Conservation (phyloP, 441 rosid species). For the Pelargonium myrrhifolium region DNA sequence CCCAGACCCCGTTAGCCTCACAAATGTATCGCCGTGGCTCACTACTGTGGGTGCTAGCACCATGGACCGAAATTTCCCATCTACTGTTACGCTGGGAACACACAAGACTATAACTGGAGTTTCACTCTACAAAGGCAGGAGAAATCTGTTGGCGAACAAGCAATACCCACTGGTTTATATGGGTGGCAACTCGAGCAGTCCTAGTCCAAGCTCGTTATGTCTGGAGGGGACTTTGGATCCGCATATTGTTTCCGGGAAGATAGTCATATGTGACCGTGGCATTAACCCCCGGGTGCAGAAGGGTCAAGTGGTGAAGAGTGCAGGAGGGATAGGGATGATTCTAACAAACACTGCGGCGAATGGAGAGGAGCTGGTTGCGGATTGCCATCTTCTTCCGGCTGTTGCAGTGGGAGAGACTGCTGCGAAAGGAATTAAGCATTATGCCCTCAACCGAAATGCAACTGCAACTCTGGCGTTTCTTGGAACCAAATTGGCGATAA, state of each 20-base stretch:
- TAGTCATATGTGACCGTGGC: slow-evolving; percentile 66
- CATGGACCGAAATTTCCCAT: slow-evolving; percentile 58
- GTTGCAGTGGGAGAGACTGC: slow-evolving; percentile 61
- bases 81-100: slow-evolving; percentile 41
- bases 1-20: slow-evolving; percentile 55
- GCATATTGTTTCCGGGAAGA: slow-evolving; percentile 43
- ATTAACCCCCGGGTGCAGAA: slow-evolving; percentile 60
- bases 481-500: slow-evolving; percentile 64
- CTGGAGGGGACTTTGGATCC: slow-evolving; percentile 52
- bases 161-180: slow-evolving; percentile 49
- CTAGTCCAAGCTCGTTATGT: slow-evolving; percentile 54
- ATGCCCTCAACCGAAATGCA: slow-evolving; percentile 37
- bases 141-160: slow-evolving; percentile 26
- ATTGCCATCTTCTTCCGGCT: slow-evolving; percentile 58
- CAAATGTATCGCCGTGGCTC: slow-evolving; percentile 68
- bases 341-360: slow-evolving; percentile 47
- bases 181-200: slow-evolving; percentile 43
- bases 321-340: slow-evolving; percentile 67
- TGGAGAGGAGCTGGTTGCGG: slow-evolving; percentile 70
- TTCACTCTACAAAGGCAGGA: slow-evolving; percentile 50
- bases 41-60: slow-evolving; percentile 67
- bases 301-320: slow-evolving; percentile 56
- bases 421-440: slow-evolving; percentile 58
- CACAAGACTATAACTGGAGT: slow-evolving; percentile 34
- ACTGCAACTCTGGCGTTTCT: slow-evolving; percentile 51